Evolutionary conservation across 495 filamentous ascomycete species (phyloP).

Genomic region (Neurospora sp.): DNA sequence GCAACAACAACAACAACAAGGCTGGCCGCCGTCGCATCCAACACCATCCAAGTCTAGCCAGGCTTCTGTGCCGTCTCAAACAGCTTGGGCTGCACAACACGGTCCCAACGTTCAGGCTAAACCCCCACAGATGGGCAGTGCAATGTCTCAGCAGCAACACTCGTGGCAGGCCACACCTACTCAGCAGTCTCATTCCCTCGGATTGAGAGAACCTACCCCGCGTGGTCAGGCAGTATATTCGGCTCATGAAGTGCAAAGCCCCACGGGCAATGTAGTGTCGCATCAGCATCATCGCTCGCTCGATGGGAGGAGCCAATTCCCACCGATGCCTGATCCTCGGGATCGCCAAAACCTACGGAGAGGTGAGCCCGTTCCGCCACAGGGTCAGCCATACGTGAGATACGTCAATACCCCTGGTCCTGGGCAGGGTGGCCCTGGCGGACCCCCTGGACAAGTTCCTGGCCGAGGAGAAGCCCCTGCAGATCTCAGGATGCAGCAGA

Average conservation of each 20-base stretch:
- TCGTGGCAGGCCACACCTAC: conserved; percentile 5
- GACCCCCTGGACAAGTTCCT: background rate
- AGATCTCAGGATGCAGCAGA: conserved; percentile 1
- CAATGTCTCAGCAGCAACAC: conserved; percentile 25
- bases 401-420: conserved; percentile 23
- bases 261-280: conserved; percentile 10
- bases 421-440: conserved; percentile 2
- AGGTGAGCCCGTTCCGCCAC: conserved; percentile 8
- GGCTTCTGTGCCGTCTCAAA: conserved; percentile 23
- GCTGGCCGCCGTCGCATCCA: conserved; percentile 28
- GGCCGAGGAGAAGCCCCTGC: background rate
- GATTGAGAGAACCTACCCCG: conserved; percentile 26
- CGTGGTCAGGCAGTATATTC: conserved; percentile 23
- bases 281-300: conserved; percentile 20
- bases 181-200: conserved; percentile 23
- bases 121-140: conserved; percentile 22
- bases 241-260: conserved; percentile 19
- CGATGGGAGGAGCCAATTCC: conserved; percentile 14
- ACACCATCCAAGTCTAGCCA: conserved; percentile 30
- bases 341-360: conserved; percentile 1
- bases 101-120: conserved; percentile 24
- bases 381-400: conserved; percentile 24
- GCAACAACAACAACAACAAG: conserved; percentile 4
- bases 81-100: conserved; percentile 37
- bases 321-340: conserved; percentile 5